Percentiles rank a stretch among this genome's conserved stretches.
Evolutionary conservation across 139 green algal genomes (phyloP).

Genomic region (Ostreobium quekettii): DNA sequence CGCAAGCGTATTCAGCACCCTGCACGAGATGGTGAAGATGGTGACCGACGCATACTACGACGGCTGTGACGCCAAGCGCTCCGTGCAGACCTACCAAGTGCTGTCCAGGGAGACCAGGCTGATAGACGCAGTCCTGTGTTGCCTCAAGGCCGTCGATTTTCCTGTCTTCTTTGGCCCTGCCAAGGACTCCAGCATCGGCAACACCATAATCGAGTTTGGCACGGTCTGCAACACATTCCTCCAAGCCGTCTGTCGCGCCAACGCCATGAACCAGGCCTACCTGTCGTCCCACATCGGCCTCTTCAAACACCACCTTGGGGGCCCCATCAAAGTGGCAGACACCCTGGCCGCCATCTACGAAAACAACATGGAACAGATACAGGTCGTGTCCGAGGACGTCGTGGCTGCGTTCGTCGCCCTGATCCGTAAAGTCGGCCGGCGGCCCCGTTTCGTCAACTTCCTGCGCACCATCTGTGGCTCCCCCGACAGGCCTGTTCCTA

Average conservation of each 20-base stretch:
- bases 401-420: slow-evolving; percentile 18
- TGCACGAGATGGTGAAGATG: slow-evolving; percentile 15
- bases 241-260: slow-evolving; percentile 17
- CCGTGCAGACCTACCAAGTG: slow-evolving; percentile 7
- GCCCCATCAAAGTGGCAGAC: slow-evolving; percentile 20
- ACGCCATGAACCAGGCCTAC: slow-evolving; percentile 23
- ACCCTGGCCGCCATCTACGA: slow-evolving; percentile 29
- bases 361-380: slow-evolving; percentile 29
- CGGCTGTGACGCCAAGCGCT: neutral
- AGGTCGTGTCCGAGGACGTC: slow-evolving; percentile 14
- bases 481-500: slow-evolving; percentile 22
- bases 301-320: slow-evolving; percentile 19
- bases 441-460: slow-evolving; percentile 29
- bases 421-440: slow-evolving; percentile 17
- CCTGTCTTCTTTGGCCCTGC: neutral
- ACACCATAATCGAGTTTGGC: slow-evolving; percentile 20
- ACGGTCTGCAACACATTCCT: slow-evolving; percentile 21
- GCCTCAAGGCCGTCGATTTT: slow-evolving; percentile 20
- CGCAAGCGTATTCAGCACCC: neutral
- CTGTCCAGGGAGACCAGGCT: slow-evolving; percentile 20
- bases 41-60: slow-evolving; percentile 18
- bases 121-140: slow-evolving; percentile 16
- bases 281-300: slow-evolving; percentile 5
- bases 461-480: slow-evolving; percentile 27
- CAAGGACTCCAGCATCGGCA: slow-evolving; percentile 11